Percentiles rank a stretch among this genome's conserved stretches.
Evolutionary conservation across 139 green algal genomes (phyloP).

Genomic region (Micractinium conductrix): DNA sequence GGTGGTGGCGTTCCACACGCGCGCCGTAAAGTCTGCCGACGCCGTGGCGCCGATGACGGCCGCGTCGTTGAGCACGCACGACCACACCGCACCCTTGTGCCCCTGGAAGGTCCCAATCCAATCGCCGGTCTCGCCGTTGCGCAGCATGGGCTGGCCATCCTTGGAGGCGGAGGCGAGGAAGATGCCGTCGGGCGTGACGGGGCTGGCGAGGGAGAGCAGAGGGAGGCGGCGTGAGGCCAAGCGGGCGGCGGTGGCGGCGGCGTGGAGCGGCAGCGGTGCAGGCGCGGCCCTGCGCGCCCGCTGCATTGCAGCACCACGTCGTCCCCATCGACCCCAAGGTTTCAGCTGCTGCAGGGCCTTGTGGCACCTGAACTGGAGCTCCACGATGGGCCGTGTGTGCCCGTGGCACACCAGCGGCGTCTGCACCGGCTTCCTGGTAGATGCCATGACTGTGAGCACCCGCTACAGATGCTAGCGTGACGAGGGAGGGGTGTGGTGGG

Average conservation of each 20-base stretch:
- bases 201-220: constrained; percentile 48
- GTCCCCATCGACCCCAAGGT: too few species aligned
- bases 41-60: constrained; percentile 91
- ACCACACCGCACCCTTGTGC: constrained; percentile 99
- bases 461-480: too few species aligned
- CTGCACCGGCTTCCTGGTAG: constrained; percentile 25
- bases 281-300: neutral
- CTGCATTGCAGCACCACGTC: too few species aligned
- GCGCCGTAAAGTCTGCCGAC: constrained; percentile 94
- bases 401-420: constrained; percentile 94
- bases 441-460: neutral
- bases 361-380: constrained; percentile 91
- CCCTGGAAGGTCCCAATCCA: constrained; percentile 99
- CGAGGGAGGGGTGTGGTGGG: too few species aligned
- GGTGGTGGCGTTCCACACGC: constrained; percentile 95
- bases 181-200: constrained; percentile 92
- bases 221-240: neutral
- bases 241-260: neutral
- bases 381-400: constrained; percentile 94
- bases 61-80: constrained; percentile 83
- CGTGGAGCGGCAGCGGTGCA: neutral
- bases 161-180: constrained; percentile 96
- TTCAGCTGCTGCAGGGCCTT: neutral
- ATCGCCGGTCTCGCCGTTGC: constrained; percentile 94
- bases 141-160: constrained; percentile 97